Conservation (phyloP, 176 grass and related monocot genomes). For the Eleusine coracana region DNA sequence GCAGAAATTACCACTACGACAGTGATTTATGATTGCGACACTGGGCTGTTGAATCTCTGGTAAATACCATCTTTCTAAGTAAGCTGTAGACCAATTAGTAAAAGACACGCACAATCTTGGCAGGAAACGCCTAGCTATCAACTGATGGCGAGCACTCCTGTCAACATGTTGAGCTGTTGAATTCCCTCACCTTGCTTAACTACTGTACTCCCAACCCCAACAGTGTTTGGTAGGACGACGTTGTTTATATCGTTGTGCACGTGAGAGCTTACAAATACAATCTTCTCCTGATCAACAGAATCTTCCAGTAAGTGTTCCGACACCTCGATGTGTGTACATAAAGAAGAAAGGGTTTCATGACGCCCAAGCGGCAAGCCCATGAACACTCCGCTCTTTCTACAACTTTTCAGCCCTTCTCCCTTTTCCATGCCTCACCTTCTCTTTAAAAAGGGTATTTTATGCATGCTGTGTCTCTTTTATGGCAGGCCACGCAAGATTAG, state of each 20-base stretch:
- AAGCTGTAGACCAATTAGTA: conserved; percentile 38
- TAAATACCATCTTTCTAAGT: conserved; percentile 32
- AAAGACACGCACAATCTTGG: conserved; percentile 1
- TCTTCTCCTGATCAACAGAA: conserved; percentile 24
- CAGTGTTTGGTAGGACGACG: conserved; percentile 36
- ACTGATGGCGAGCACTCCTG: conserved; percentile 4
- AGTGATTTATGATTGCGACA: conserved; percentile 32
- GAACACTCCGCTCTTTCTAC: conserved; percentile 30
- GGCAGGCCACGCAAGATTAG: conserved; percentile 39
- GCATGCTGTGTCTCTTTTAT: conserved; percentile 40
- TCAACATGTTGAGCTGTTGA: conserved; percentile 22
- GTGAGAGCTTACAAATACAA: conserved; percentile 14
- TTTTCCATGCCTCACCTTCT: conserved; percentile 6
- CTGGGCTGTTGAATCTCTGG: conserved; percentile 24
- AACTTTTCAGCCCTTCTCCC: conserved; percentile 18
- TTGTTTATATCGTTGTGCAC: conserved; percentile 19
- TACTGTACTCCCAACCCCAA: conserved; percentile 21
- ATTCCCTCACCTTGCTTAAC: conserved; percentile 30
- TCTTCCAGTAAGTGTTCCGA: conserved; percentile 43
- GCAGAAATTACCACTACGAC: conserved; percentile 29
- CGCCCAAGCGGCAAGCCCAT: conserved; percentile 23
- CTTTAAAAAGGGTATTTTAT: conserved; percentile 42
- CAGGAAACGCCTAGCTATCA: neutral
- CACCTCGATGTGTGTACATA: conserved; percentile 31
- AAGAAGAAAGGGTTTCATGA: conserved; percentile 29